Evolutionary conservation across 306 rosid species (phyloP).

Genomic region (Rosa lucieae): DNA sequence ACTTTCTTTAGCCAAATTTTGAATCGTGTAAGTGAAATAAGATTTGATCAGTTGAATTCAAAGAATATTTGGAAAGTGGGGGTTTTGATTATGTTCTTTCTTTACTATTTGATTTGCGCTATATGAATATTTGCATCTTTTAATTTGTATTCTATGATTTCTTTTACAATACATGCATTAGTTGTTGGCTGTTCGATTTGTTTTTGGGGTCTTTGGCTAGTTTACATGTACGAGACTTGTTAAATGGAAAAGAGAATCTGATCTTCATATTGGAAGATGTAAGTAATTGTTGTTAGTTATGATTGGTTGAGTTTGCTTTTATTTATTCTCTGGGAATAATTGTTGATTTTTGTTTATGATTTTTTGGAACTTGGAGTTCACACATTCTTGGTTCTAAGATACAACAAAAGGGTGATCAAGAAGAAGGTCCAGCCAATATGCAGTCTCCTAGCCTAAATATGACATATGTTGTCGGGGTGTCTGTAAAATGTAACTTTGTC

Average conservation of each 20-base stretch:
- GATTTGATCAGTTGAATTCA: slow-evolving; percentile 18
- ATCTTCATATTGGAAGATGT: slow-evolving; percentile 13
- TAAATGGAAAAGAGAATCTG: slow-evolving; percentile 13
- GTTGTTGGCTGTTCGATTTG: slow-evolving; percentile 7
- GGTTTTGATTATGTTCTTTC: background rate
- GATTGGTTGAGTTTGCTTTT: slow-evolving; percentile 7
- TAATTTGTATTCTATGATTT: slow-evolving; percentile 8
- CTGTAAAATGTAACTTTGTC: too few species aligned
- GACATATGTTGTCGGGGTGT: too few species aligned
- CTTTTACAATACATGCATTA: background rate
- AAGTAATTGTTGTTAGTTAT: background rate
- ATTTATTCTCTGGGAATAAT: background rate
- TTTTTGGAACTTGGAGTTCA: too few species aligned
- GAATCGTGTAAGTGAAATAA: slow-evolving; percentile 21
- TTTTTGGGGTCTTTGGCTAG: slow-evolving; percentile 5
- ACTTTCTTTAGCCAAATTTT: slow-evolving; percentile 11
- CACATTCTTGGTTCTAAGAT: too few species aligned
- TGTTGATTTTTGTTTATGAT: too few species aligned
- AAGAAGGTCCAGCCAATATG: too few species aligned
- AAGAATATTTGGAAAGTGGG: slow-evolving; percentile 28
- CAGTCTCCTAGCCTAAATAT: too few species aligned
- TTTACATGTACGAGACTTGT: slow-evolving; percentile 24
- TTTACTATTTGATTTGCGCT: slow-evolving; percentile 11
- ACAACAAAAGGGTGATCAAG: too few species aligned
- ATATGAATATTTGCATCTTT: slow-evolving; percentile 1